Percentiles rank a stretch among this genome's conserved stretches.
Evolutionary conservation across 2,329 filamentous ascomycete genomes (phyloP).

Genomic region (Epicoccum sorghinum): DNA sequence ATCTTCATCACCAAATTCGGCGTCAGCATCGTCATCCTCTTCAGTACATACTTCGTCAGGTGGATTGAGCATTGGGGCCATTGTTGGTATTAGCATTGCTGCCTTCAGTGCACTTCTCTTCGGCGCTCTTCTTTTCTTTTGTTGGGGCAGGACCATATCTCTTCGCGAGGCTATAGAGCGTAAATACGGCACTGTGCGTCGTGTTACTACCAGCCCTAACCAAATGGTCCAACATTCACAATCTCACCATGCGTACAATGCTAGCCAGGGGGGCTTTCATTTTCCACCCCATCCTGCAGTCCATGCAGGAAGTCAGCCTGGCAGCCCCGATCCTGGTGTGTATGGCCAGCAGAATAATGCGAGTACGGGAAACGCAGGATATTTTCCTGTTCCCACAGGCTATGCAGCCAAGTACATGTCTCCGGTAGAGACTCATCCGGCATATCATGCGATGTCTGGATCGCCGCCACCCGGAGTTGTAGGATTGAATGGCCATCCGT

Average conservation of each 20-base stretch:
- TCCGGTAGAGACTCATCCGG: background rate
- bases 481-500: background rate
- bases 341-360: slow-evolving; percentile 1
- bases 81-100: slow-evolving; percentile 63
- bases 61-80: slow-evolving; percentile 45
- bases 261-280: background rate
- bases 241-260: background rate
- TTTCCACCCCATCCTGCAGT: background rate
- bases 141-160: slow-evolving; percentile 30
- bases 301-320: slow-evolving; percentile 1
- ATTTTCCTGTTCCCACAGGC: background rate
- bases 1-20: background rate
- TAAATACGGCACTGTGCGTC: slow-evolving; percentile 24
- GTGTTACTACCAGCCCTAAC: background rate
- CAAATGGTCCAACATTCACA: slow-evolving; percentile 5
- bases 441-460: background rate
- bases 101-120: slow-evolving; percentile 45
- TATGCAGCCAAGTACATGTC: background rate
- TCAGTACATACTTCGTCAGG: background rate
- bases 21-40: background rate
- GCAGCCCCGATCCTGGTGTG: background rate
- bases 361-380: background rate
- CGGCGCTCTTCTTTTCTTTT: slow-evolving; percentile 32
- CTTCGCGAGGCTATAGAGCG: slow-evolving; percentile 32
- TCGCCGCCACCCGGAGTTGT: background rate